phyloP scores from a whole-genome alignment of 1,284 basidiomycete species.

The Ustilago loliicola region DNA sequence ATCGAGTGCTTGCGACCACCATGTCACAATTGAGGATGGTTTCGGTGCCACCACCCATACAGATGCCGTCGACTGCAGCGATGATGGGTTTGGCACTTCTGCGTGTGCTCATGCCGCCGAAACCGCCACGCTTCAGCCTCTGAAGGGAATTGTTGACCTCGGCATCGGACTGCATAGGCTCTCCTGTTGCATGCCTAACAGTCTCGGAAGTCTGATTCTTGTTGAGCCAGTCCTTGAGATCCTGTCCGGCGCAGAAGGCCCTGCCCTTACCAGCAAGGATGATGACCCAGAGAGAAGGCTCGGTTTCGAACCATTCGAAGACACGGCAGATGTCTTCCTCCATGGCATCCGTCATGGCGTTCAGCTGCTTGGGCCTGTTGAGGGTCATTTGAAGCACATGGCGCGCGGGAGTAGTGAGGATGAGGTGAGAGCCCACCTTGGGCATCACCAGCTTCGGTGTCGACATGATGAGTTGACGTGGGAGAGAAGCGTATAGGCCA shows the following conservation, averaged over 20 bases:
- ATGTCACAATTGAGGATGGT: conserved; percentile 85
- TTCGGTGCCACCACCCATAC: conserved; percentile 85
- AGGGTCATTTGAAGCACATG: conserved; percentile 78
- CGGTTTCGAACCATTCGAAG: conserved; percentile 83
- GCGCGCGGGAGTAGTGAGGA: conserved; percentile 46
- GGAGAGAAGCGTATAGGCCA: background rate
- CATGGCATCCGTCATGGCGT: conserved; percentile 77
- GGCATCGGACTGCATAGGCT: conserved; percentile 47
- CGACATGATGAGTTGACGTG: conserved; percentile 19
- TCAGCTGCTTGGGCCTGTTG: conserved; percentile 81
- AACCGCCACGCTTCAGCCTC: conserved; percentile 75
- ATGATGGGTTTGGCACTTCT: conserved; percentile 81
- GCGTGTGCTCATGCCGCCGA: conserved; percentile 80
- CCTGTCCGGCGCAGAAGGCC: conserved; percentile 78
- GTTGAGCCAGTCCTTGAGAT: conserved; percentile 56
- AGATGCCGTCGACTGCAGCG: conserved; percentile 83
- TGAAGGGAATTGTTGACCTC: conserved; percentile 31
- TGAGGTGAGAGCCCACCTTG: conserved; percentile 57
- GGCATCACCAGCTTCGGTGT: conserved; percentile 38
- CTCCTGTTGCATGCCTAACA: conserved; percentile 23
- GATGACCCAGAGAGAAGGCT: conserved; percentile 81
- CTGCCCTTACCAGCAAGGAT: conserved; percentile 83
- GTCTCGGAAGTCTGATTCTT: conserved; percentile 39
- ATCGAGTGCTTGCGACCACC: conserved; percentile 80
- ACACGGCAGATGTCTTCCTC: conserved; percentile 75